Conservation (phyloP, 768 basidiomycete species). For the Termitomyces sp. region DNA sequence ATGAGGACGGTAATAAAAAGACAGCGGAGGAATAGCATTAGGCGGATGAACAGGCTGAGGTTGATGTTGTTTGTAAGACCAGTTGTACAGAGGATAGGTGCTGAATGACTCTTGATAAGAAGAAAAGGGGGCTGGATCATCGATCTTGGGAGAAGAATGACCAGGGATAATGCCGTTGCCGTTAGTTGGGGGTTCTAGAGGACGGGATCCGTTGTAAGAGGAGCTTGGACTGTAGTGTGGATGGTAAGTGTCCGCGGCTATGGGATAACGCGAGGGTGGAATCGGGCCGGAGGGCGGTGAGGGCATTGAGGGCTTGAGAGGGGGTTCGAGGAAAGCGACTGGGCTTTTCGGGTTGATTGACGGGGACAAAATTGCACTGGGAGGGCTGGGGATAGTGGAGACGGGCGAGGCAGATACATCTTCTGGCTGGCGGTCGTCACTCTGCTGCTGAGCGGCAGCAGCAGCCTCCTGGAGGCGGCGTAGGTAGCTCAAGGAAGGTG, state of each 20-base stretch:
- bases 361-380: slow-evolving; percentile 42
- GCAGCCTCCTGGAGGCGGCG: slow-evolving; percentile 77
- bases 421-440: slow-evolving; percentile 25
- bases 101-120: slow-evolving; percentile 51
- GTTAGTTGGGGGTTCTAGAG: slow-evolving; percentile 30
- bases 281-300: slow-evolving; percentile 40
- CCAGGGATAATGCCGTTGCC: slow-evolving; percentile 24
- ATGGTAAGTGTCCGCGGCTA: slow-evolving; percentile 65
- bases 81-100: slow-evolving; percentile 63
- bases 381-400: slow-evolving; percentile 44
- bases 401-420: slow-evolving; percentile 41
- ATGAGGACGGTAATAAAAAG: slow-evolving; percentile 69
- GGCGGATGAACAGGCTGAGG: slow-evolving; percentile 35
- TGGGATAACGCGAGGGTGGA: slow-evolving; percentile 67
- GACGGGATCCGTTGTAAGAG: slow-evolving; percentile 34
- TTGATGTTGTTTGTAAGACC: slow-evolving; percentile 67
- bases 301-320: slow-evolving; percentile 31
- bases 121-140: slow-evolving; percentile 37
- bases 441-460: slow-evolving; percentile 35
- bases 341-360: slow-evolving; percentile 39
- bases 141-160: slow-evolving; percentile 35
- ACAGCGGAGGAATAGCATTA: slow-evolving; percentile 56
- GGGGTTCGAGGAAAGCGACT: slow-evolving; percentile 48
- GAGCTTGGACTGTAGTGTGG: slow-evolving; percentile 44
- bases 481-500: slow-evolving; percentile 50